Percentiles rank a stretch among this genome's conserved stretches.
Conservation (phyloP, 2,329 filamentous ascomycete genomes). For the Trichoderma afroharzianum region DNA sequence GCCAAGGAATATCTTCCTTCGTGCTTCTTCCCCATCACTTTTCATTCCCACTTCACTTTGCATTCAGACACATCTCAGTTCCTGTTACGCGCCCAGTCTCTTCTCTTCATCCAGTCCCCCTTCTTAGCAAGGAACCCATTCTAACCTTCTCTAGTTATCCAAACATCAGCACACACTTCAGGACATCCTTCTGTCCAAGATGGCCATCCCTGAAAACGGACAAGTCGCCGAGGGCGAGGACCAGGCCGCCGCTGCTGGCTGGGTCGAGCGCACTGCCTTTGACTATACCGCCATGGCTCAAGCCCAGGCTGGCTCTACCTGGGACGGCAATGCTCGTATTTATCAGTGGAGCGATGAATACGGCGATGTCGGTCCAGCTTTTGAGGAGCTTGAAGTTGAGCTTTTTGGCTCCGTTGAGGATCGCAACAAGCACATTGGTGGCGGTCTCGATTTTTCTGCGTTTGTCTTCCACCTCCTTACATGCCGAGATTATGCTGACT, state of each 20-base stretch:
- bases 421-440: conserved; percentile 47
- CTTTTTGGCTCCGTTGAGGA: conserved; percentile 65
- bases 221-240: not conserved
- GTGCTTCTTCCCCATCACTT: not conserved
- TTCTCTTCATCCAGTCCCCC: too few relatives aligned
- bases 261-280: conserved; percentile 44
- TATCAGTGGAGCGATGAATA: conserved; percentile 86
- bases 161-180: not conserved
- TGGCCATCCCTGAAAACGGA: conserved; percentile 18
- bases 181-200: not conserved
- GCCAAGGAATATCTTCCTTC: not conserved
- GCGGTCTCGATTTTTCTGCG: conserved; percentile 62
- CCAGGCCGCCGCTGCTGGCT: conserved; percentile 31
- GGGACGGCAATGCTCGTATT: conserved; percentile 55
- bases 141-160: not conserved
- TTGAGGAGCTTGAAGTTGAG: conserved; percentile 66
- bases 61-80: not conserved
- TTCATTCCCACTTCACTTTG: not conserved
- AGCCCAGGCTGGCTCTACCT: conserved; percentile 29
- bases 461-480: conserved; percentile 38
- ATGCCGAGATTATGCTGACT: conserved; percentile 23
- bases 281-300: conserved; percentile 42
- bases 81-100: not conserved
- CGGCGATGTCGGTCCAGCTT: conserved; percentile 76
- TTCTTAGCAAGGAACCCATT: not conserved